phyloP scores from a whole-genome alignment of 176 grass and related monocot genomes.

The Eleusine coracana region DNA sequence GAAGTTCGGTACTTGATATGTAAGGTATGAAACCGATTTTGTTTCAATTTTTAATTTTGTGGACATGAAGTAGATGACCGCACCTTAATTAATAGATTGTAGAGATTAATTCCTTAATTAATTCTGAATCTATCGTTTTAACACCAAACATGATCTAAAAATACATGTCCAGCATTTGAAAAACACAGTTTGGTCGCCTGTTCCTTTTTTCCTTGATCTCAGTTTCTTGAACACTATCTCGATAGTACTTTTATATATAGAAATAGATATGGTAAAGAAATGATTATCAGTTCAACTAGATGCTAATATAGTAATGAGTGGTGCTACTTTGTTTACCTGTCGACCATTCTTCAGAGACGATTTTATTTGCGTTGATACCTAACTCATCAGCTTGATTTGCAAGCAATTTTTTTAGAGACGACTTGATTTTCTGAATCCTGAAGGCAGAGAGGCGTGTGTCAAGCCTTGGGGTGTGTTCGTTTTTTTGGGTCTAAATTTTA shows the following conservation, averaged over 20 bases:
- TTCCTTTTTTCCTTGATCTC: background rate
- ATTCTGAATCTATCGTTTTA: background rate
- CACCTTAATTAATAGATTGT: too few relatives aligned
- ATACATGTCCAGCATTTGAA: background rate
- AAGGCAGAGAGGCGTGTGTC: too few relatives aligned
- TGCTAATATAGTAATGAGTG: background rate
- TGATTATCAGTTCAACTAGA: background rate
- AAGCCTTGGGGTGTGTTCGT: too few relatives aligned
- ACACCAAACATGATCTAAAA: background rate
- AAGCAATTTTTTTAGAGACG: background rate
- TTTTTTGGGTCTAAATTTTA: too few relatives aligned
- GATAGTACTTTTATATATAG: background rate
- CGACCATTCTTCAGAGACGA: background rate
- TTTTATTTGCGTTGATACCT: background rate
- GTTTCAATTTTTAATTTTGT: too few relatives aligned
- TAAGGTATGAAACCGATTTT: too few relatives aligned
- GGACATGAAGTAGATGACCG: too few relatives aligned
- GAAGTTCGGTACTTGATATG: too few relatives aligned
- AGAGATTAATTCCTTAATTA: background rate
- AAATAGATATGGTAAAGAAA: constrained; percentile 26
- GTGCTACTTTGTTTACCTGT: background rate
- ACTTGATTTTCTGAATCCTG: too few relatives aligned
- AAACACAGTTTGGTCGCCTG: constrained; percentile 3
- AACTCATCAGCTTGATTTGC: background rate
- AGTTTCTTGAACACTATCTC: background rate